Conservation (phyloP, 768 basidiomycete genomes). For the Hygrophoropsis aurantiaca region DNA sequence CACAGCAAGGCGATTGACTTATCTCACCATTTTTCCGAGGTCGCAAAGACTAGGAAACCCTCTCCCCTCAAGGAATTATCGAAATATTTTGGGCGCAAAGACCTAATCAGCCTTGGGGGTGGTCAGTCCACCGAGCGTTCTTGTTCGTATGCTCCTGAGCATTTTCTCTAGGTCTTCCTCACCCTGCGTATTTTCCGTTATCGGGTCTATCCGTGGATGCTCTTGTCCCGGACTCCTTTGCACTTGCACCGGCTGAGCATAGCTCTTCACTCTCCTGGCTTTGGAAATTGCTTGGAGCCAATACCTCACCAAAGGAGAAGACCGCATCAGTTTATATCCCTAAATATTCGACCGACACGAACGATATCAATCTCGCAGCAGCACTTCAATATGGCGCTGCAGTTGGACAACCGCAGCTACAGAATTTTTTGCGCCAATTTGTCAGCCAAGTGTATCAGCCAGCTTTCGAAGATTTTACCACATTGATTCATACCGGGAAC, state of each 20-base stretch:
- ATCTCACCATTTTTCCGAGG: constrained; percentile 66
- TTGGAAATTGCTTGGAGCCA: constrained; percentile 49
- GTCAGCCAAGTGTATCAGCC: constrained; percentile 47
- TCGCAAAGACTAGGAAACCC: constrained; percentile 45
- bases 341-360: constrained; percentile 51
- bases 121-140: constrained; percentile 38
- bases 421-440: constrained; percentile 34
- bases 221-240: constrained; percentile 49
- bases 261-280: constrained; percentile 52
- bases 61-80: constrained; percentile 69
- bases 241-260: constrained; percentile 29
- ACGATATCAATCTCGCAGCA: constrained; percentile 56
- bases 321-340: constrained; percentile 54
- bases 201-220: constrained; percentile 56
- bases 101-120: constrained; percentile 64
- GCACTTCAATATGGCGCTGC: constrained; percentile 66
- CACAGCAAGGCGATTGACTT: constrained; percentile 57
- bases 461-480: constrained; percentile 59
- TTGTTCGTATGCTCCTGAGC: not conserved
- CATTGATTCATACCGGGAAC: constrained; percentile 62
- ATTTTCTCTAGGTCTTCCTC: constrained; percentile 52
- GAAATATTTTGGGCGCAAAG: constrained; percentile 55
- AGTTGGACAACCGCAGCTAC: constrained; percentile 21
- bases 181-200: constrained; percentile 71
- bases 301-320: constrained; percentile 35